Evolutionary conservation across 768 basidiomycete species (phyloP).

Genomic region (Boletus rubescentipes): DNA sequence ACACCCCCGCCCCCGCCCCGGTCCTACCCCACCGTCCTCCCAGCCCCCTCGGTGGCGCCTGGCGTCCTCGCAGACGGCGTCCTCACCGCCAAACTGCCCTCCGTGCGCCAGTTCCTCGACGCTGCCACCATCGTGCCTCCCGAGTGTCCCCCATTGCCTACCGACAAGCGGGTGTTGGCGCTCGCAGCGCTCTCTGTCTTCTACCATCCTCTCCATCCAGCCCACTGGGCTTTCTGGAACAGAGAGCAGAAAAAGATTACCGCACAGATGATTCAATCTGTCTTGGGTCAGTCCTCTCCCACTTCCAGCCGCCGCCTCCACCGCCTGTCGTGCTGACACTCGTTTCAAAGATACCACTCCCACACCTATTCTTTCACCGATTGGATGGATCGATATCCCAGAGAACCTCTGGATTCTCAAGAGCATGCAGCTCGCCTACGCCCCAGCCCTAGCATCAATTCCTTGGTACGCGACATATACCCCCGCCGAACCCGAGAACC

Average conservation of each 20-base stretch:
- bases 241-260: conserved; percentile 47
- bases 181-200: conserved; percentile 63
- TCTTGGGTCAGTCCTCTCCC: conserved; percentile 46
- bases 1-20: conserved; percentile 19
- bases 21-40: conserved; percentile 20
- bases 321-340: conserved; percentile 4
- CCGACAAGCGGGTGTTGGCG: conserved; percentile 44
- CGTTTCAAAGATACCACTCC: conserved; percentile 25
- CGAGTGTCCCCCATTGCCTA: conserved; percentile 42
- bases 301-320: background rate
- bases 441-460: conserved; percentile 19
- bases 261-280: conserved; percentile 51
- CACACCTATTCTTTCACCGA: conserved; percentile 35
- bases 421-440: conserved; percentile 32
- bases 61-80: conserved; percentile 39
- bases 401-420: conserved; percentile 36
- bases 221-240: conserved; percentile 67
- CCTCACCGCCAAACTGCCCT: conserved; percentile 47
- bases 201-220: conserved; percentile 51
- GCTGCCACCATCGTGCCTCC: conserved; percentile 38
- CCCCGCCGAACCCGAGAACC: conserved; percentile 29
- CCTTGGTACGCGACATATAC: conserved; percentile 34
- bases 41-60: conserved; percentile 31
- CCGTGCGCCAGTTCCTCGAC: conserved; percentile 48
- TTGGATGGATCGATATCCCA: conserved; percentile 33